Conservation (phyloP, 805 yeast genomes). For the Myxozyma geophila region DNA sequence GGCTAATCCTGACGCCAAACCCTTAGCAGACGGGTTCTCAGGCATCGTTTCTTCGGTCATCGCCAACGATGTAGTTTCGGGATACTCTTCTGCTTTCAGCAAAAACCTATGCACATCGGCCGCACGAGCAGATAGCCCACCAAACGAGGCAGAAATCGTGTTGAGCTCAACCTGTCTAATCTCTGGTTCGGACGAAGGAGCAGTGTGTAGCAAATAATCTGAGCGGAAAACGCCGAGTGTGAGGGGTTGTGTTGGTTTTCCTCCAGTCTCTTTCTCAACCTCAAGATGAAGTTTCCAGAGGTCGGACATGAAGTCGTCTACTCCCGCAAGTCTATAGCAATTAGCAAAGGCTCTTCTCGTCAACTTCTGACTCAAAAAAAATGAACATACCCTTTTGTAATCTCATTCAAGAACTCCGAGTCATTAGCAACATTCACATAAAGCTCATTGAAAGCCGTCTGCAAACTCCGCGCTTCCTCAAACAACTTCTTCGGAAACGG, state of each 20-base stretch:
- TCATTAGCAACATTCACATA: conserved; percentile 69
- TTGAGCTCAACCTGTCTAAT: conserved; percentile 96
- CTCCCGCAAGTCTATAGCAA: conserved; percentile 59
- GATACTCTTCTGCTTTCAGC: conserved; percentile 23
- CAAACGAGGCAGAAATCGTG: conserved; percentile 94
- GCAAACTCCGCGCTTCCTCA: conserved; percentile 67
- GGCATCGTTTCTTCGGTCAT: conserved; percentile 53
- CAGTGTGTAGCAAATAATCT: conserved; percentile 75
- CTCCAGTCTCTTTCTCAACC: conserved; percentile 50
- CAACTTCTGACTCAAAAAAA: not conserved
- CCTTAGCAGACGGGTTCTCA: conserved; percentile 63
- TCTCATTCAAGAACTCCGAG: conserved; percentile 63
- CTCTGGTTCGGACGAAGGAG: conserved; percentile 45
- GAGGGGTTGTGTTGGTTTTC: conserved; percentile 63
- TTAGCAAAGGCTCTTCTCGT: not conserved
- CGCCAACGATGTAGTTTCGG: not conserved
- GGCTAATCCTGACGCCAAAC: conserved; percentile 71
- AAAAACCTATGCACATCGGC: conserved; percentile 71
- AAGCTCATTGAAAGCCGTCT: conserved; percentile 68
- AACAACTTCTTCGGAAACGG: conserved; percentile 77
- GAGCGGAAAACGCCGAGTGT: conserved; percentile 86
- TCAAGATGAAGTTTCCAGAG: conserved; percentile 61
- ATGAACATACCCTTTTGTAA: conserved; percentile 52
- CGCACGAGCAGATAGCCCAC: conserved; percentile 82
- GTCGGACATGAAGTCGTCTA: conserved; percentile 76